These are phyloP conservation scores for Lactifluus echinatus DNA, from an alignment of 768 basidiomycete species.

Conservation along the genomic window DNA sequence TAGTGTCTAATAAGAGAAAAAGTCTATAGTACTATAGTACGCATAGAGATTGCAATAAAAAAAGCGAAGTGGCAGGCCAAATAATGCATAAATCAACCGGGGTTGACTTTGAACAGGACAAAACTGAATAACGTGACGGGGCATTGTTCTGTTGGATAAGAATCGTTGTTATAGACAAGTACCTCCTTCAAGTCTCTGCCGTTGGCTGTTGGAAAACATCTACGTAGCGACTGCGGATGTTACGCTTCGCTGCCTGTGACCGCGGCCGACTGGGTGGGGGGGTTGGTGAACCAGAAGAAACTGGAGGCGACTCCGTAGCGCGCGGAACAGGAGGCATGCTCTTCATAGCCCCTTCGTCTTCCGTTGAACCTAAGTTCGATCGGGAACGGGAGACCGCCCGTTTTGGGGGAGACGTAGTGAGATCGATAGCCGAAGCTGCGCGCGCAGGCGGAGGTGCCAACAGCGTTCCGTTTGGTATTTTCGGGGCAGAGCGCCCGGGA, in stretches of 20 bases:
- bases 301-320: constrained; percentile 28
- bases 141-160: constrained; percentile 1
- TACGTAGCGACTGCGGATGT: constrained; percentile 76
- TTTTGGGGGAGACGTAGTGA: constrained; percentile 42
- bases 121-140: not conserved
- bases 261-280: constrained; percentile 42
- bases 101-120: not conserved
- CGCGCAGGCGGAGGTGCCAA: constrained; percentile 39
- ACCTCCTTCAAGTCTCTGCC: not conserved
- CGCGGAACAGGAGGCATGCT: constrained; percentile 27
- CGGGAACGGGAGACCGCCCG: constrained; percentile 49
- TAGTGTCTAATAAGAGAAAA: constrained; percentile 15
- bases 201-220: constrained; percentile 67
- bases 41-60: constrained; percentile 11
- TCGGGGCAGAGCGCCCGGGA: constrained; percentile 46
- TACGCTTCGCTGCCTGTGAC: constrained; percentile 64
- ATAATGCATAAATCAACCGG: constrained; percentile 12
- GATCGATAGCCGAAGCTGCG: constrained; percentile 57
- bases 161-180: not conserved
- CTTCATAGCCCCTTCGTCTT: constrained; percentile 22
- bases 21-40: constrained; percentile 18
- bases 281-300: constrained; percentile 33
- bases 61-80: not conserved
- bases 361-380: constrained; percentile 54
- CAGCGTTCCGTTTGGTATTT: constrained; percentile 29